Evolutionary conservation across 140 eudicot genomes (phyloP).

Genomic region (Artemisia princeps): DNA sequence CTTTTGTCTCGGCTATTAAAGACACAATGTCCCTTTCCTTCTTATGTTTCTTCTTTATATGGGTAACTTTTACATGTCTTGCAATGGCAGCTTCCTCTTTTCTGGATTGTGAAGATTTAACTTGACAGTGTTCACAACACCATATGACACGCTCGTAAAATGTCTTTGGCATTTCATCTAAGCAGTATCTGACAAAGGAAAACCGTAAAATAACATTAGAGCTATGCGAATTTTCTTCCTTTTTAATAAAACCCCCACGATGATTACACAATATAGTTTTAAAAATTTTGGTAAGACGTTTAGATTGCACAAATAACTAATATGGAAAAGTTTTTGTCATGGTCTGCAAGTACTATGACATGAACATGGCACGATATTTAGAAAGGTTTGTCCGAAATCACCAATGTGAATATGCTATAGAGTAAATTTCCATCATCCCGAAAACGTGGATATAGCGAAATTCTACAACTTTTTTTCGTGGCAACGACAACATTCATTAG

Average conservation of each 20-base stretch:
- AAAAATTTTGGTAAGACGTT: not conserved
- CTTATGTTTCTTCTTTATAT: constrained; percentile 4
- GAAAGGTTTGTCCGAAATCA: not conserved
- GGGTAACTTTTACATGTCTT: not conserved
- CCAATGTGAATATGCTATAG: not conserved
- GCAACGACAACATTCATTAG: too few relatives aligned
- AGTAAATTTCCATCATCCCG: not conserved
- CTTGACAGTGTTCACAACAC: constrained; percentile 26
- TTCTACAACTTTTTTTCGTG: too few relatives aligned
- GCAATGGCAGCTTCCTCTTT: constrained; percentile 6
- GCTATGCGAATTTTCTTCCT: not conserved
- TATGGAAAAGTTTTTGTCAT: not conserved
- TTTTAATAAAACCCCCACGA: not conserved
- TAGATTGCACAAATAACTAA: not conserved
- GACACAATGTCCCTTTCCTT: constrained; percentile 11
- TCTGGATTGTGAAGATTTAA: constrained; percentile 10
- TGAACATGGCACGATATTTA: not conserved
- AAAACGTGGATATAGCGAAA: not conserved
- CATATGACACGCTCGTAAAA: constrained; percentile 8
- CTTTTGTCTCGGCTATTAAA: constrained; percentile 13
- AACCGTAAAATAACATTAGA: not conserved
- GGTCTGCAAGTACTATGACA: not conserved
- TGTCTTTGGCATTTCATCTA: constrained; percentile 20
- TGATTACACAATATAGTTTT: not conserved
- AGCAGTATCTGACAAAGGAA: constrained; percentile 26